Percentiles rank a stretch among this genome's conserved stretches.
These are phyloP conservation scores for Chrysoporthe austroafricana DNA, from an alignment of 2,329 filamentous ascomycete genomes.

Conservation along the genomic window DNA sequence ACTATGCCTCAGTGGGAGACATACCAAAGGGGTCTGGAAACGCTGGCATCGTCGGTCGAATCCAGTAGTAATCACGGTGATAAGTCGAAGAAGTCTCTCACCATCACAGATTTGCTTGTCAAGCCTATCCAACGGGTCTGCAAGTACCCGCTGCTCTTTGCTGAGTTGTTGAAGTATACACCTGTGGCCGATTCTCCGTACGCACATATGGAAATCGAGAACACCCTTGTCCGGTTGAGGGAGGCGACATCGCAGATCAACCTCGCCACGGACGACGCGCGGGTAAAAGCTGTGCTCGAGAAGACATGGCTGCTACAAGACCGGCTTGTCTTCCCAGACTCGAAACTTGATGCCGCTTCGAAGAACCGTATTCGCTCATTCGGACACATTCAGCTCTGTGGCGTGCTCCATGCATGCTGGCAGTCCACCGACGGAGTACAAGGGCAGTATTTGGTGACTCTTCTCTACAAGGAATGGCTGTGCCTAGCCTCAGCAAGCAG, in stretches of 20 bases:
- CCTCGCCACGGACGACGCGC: slow-evolving; percentile 75
- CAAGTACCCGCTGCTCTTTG: slow-evolving; percentile 86
- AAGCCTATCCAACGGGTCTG: slow-evolving; percentile 96
- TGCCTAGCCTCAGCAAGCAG: slow-evolving; percentile 73
- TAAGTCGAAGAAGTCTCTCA: slow-evolving; percentile 74
- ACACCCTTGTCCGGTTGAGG: slow-evolving; percentile 71
- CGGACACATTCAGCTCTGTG: slow-evolving; percentile 80
- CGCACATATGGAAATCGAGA: slow-evolving; percentile 79
- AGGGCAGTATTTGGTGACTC: slow-evolving; percentile 82
- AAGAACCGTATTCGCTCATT: slow-evolving; percentile 75
- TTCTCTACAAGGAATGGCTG: slow-evolving; percentile 81
- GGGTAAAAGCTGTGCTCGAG: slow-evolving; percentile 71
- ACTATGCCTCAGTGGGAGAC: slow-evolving; percentile 74
- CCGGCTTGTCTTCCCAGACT: slow-evolving; percentile 73
- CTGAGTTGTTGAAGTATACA: slow-evolving; percentile 80
- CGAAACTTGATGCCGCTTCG: slow-evolving; percentile 58
- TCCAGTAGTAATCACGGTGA: slow-evolving; percentile 68
- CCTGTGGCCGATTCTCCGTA: slow-evolving; percentile 83
- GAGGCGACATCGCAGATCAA: slow-evolving; percentile 82
- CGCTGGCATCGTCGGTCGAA: slow-evolving; percentile 74
- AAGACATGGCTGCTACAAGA: slow-evolving; percentile 87
- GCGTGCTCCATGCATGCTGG: slow-evolving; percentile 82
- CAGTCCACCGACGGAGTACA: slow-evolving; percentile 69
- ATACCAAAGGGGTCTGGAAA: slow-evolving; percentile 85
- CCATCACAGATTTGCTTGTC: slow-evolving; percentile 83